Evolutionary conservation across 441 rosid genomes (phyloP).

Genomic region (Populus trichocarpa): DNA sequence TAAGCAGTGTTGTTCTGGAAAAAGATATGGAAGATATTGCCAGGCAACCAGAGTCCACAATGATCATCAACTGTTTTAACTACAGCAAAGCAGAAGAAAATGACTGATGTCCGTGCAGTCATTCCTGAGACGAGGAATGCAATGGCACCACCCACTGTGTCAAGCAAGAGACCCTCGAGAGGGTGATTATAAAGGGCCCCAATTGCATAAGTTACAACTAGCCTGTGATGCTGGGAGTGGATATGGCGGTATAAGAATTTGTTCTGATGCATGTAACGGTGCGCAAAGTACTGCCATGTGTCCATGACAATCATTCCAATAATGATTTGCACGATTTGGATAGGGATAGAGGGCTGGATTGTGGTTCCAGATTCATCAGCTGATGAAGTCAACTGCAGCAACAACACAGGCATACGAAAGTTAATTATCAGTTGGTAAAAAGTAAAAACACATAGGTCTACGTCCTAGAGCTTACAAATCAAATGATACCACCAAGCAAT

Average conservation of each 20-base stretch:
- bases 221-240: conserved; percentile 72
- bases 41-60: conserved; percentile 72
- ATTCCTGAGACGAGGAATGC: conserved; percentile 69
- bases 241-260: conserved; percentile 61
- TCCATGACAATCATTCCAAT: conserved; percentile 71
- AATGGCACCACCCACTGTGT: conserved; percentile 64
- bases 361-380: conserved; percentile 41
- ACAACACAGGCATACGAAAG: neutral
- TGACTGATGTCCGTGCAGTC: conserved; percentile 63
- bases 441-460: neutral
- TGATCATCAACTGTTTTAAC: conserved; percentile 72
- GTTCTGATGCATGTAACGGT: conserved; percentile 76
- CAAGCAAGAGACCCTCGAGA: conserved; percentile 60
- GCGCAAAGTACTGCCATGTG: conserved; percentile 74
- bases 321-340: conserved; percentile 43
- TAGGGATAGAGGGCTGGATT: conserved; percentile 54
- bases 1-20: conserved; percentile 72
- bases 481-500: neutral
- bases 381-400: conserved; percentile 46
- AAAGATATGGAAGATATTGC: conserved; percentile 55
- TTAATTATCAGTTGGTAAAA: conserved; percentile 1
- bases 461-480: neutral
- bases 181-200: conserved; percentile 79
- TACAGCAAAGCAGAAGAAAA: conserved; percentile 70
- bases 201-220: conserved; percentile 64